Base-by-base conservation (phyloP, 139 green algal species). In the Pseudopediastrum boryanum region DNA sequence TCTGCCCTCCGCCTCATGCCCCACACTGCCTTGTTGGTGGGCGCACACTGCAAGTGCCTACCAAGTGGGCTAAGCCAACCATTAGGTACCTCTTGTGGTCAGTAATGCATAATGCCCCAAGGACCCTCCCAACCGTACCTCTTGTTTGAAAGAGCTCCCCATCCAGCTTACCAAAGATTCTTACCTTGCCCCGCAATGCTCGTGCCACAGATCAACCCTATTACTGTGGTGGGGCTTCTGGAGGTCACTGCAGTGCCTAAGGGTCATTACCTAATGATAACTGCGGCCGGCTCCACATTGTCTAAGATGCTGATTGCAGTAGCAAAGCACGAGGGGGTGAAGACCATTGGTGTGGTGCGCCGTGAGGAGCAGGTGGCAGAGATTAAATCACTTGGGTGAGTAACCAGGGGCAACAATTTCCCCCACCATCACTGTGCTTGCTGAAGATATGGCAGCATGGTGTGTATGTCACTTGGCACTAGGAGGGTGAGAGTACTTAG, bases 171-270 rank as follows among this genome's bases (percentile, higher is more conserved):
- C n/a, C n/a, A n/a, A n/a, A n/a, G n/a, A n/a, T n/a, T n/a, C n/a
- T n/a, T n/a, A n/a, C n/a, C n/a, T n/a, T n/a, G n/a, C n/a, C n/a
- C n/a, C n/a, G n/a, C n/a, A n/a, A n/a, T n/a, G n/a, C n/a, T n/a
- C n/a, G n/a, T n/a, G n/a, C n/a, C n/a, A n/a, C 51, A 78, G 71
- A 78, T 78, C 54, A 78, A 78, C 39, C 71, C 71, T 7, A 33
- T 78, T 8, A 78, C 71, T 25, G 71, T 78, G 16, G 56, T 78
- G 23, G 71, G 71, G 27, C 39, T 78, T 4, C 39, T 78, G 54
- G 71, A 78, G n/a, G 52, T 69, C n/a, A 27, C 71, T 25, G 42
- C 44, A 44, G 54, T 70, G 13, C 23, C 42, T 9, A 6, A 54
- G 10, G 71, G 54, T 2, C 33, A 78, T 16, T 44, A 67, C 52